Evolutionary conservation across 352 stramenopile genomes (phyloP).

Genomic region (Globisporangium iwayamae): DNA sequence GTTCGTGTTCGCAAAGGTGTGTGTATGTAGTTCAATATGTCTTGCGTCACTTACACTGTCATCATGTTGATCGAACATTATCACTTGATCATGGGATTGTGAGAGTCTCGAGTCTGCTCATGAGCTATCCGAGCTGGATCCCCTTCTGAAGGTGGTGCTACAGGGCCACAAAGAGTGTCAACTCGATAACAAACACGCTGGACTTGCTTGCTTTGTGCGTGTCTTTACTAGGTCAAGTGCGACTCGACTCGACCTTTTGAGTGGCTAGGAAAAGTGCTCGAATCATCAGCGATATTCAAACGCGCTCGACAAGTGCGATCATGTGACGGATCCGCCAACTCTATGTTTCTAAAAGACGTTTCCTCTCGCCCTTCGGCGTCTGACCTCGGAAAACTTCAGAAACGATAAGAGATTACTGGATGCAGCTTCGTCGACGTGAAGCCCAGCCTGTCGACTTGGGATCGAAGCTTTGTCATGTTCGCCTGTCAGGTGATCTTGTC

Average conservation of each 20-base stretch:
- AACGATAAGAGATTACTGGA: background rate
- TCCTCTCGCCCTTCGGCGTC: no score
- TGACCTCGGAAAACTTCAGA: background rate
- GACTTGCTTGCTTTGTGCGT: background rate
- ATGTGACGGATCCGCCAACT: no score
- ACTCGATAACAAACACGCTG: background rate
- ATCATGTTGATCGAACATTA: background rate
- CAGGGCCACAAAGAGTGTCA: background rate
- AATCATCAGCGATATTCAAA: background rate
- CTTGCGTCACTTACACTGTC: background rate
- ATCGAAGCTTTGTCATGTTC: no score
- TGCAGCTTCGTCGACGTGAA: background rate
- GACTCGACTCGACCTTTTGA: background rate
- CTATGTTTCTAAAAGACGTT: no score
- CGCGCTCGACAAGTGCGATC: background rate
- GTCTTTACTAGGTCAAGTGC: background rate
- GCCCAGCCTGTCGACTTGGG: no score
- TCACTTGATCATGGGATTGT: no score
- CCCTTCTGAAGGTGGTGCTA: no score
- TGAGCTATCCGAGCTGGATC: no score
- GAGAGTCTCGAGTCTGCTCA: no score
- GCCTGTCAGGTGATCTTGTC: no score
- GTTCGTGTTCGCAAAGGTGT: background rate
- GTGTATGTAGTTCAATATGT: no score
- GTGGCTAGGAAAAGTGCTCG: background rate